Conservation (phyloP, 2,329 filamentous ascomycete species). For the Colletotrichum phormii region DNA sequence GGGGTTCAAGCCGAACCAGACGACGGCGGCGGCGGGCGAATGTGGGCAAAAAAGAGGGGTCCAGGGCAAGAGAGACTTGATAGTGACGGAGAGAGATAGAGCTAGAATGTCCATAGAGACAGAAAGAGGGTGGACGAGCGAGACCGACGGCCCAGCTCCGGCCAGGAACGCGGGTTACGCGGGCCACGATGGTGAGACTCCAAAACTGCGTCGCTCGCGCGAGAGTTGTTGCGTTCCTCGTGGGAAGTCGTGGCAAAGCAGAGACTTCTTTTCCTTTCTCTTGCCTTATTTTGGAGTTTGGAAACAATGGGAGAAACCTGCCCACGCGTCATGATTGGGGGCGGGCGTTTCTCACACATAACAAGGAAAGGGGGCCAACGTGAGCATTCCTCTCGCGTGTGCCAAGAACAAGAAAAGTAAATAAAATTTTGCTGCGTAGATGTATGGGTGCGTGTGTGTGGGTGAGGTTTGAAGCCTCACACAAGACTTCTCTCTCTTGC, state of each 20-base stretch:
- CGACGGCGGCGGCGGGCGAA: background rate
- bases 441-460: background rate
- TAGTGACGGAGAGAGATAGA: background rate
- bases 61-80: background rate
- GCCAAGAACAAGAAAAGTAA: background rate
- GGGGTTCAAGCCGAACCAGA: background rate
- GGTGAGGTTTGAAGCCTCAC: background rate
- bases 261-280: background rate
- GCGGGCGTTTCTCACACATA: background rate
- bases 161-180: constrained; percentile 29
- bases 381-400: constrained; percentile 17
- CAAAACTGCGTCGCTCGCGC: constrained; percentile 17
- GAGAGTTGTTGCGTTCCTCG: constrained; percentile 31
- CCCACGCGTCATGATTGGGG: constrained; percentile 20
- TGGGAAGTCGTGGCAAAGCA: constrained; percentile 22
- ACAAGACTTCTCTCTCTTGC: background rate
- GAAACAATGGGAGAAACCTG: background rate
- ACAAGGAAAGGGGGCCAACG: background rate
- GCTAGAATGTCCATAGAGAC: background rate
- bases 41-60: background rate
- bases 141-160: constrained; percentile 9
- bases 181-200: constrained; percentile 22
- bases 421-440: background rate
- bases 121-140: background rate
- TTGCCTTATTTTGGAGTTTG: background rate